Evolutionary conservation across 2,329 filamentous ascomycete species (phyloP).

Genomic region (Colletotrichum truncatum): DNA sequence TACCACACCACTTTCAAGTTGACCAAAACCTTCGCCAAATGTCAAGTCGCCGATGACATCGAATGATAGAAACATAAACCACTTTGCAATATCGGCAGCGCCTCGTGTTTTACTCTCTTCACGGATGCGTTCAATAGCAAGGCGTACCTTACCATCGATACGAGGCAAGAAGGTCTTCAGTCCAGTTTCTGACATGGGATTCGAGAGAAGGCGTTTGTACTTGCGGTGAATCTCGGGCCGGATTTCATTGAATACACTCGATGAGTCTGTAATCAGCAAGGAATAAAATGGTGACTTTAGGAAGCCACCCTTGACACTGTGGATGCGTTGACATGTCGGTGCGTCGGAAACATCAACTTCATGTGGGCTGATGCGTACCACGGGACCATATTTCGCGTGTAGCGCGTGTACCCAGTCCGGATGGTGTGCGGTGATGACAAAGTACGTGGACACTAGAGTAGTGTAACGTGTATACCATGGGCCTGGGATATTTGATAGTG

Average conservation of each 20-base stretch:
- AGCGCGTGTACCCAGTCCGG: constrained; percentile 16
- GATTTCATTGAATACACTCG: constrained; percentile 18
- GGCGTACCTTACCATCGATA: constrained; percentile 44
- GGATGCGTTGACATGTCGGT: constrained; percentile 41
- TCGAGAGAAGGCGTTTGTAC: constrained; percentile 50
- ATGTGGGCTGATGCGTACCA: constrained; percentile 13
- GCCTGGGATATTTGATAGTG: constrained; percentile 4
- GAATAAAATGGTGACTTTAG: constrained; percentile 22
- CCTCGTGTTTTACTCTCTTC: constrained; percentile 50
- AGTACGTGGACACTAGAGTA: constrained; percentile 1
- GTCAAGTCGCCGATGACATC: constrained; percentile 41
- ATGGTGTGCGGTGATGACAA: neutral
- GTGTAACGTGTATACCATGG: constrained; percentile 24
- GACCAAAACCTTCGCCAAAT: constrained; percentile 40
- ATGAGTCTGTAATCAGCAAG: constrained; percentile 23
- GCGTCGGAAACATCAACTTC: constrained; percentile 33
- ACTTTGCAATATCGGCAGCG: constrained; percentile 58
- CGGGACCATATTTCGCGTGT: constrained; percentile 23
- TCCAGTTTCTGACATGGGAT: constrained; percentile 48
- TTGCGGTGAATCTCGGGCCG: constrained; percentile 38
- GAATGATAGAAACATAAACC: constrained; percentile 60
- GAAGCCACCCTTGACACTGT: constrained; percentile 11
- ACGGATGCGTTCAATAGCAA: constrained; percentile 53
- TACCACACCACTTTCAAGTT: constrained; percentile 42
- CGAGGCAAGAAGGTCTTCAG: constrained; percentile 49